Percentiles rank a stretch among this genome's conserved stretches.
Conservation (phyloP, 208 protist genomes). For the Angomonas ambiguus region DNA sequence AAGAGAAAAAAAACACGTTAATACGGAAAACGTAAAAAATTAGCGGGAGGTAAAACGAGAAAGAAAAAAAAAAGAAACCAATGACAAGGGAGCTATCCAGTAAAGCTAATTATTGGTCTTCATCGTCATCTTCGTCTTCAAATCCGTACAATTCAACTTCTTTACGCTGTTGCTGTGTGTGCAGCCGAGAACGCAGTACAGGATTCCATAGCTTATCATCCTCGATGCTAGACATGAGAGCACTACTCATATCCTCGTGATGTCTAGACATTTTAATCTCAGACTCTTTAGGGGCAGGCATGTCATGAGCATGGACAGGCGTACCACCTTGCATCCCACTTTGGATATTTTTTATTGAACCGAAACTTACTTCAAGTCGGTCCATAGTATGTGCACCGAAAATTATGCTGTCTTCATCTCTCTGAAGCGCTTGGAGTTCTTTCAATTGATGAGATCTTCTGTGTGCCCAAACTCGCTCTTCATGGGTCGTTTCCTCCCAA, state of each 20-base stretch:
- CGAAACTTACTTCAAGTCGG: slow-evolving; percentile 57
- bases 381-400: slow-evolving; percentile 76
- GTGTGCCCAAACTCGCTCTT: slow-evolving; percentile 87
- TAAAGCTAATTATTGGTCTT: neutral
- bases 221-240: slow-evolving; percentile 87
- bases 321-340: slow-evolving; percentile 79
- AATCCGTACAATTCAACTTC: slow-evolving; percentile 75
- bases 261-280: slow-evolving; percentile 70
- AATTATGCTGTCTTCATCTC: slow-evolving; percentile 72
- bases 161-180: slow-evolving; percentile 45
- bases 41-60: neutral
- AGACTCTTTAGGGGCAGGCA: slow-evolving; percentile 65
- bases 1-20: slow-evolving; percentile 13
- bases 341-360: slow-evolving; percentile 67
- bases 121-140: slow-evolving; percentile 77
- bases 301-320: slow-evolving; percentile 74
- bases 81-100: neutral
- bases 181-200: slow-evolving; percentile 60
- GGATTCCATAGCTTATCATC: slow-evolving; percentile 91
- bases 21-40: neutral
- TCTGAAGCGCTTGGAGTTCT: slow-evolving; percentile 78
- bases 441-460: slow-evolving; percentile 86
- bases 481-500: slow-evolving; percentile 86
- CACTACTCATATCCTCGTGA: slow-evolving; percentile 82
- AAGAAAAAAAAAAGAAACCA: slow-evolving; percentile 1